A percentile compares a stretch with the other conserved stretches of the same genome.
These are phyloP conservation scores for Neurospora sp. DNA, from an alignment of 495 filamentous ascomycete species.

Conservation along the genomic window DNA sequence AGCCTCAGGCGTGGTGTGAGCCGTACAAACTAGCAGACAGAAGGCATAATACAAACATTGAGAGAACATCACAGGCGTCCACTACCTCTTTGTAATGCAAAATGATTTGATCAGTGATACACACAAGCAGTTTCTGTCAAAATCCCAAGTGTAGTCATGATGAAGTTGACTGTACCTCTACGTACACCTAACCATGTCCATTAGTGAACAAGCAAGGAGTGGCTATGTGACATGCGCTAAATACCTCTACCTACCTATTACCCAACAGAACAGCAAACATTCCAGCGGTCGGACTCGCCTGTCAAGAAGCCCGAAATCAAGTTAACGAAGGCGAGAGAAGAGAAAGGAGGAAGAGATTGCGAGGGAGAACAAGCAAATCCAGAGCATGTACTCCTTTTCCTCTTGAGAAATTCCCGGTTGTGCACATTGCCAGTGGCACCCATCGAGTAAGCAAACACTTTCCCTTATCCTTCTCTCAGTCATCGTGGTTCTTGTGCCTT, in stretches of 20 bases:
- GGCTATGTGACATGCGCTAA: not conserved
- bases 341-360: not conserved
- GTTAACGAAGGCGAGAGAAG: not conserved
- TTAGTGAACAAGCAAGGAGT: not conserved
- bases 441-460: not conserved
- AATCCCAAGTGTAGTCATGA: not conserved
- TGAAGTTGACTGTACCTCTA: not conserved
- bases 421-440: not conserved
- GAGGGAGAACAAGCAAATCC: not conserved
- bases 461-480: not conserved
- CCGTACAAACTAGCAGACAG: not conserved
- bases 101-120: not conserved
- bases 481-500: not conserved
- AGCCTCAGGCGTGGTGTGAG: not conserved
- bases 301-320: not conserved
- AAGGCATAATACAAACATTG: not conserved
- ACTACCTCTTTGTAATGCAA: not conserved
- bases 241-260: not conserved
- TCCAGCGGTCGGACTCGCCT: not conserved
- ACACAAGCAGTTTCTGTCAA: not conserved
- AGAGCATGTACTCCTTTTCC: not conserved
- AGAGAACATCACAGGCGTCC: not conserved
- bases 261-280: not conserved
- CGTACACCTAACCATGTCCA: not conserved
- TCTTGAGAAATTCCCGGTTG: not conserved